Evolutionary conservation across 169 alveolate species (phyloP).

Genomic region (Eimeria praecox): DNA sequence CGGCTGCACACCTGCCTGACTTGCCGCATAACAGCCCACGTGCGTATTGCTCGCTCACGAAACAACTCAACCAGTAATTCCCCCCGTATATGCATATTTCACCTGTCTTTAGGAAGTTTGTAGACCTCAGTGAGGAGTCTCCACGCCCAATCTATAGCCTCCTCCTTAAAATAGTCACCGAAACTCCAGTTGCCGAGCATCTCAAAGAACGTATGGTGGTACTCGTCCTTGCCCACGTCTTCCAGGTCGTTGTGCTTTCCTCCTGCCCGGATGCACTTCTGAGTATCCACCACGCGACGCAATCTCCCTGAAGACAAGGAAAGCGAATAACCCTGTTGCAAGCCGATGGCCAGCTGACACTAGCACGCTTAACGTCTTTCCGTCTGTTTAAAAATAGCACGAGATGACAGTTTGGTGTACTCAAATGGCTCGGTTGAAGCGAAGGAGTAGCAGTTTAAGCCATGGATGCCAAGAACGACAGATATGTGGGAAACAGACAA

Average conservation of each 20-base stretch:
- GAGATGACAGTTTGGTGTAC: neutral
- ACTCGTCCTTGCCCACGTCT: constrained; percentile 97
- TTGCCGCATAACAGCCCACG: neutral
- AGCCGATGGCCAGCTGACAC: neutral
- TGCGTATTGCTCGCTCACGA: neutral
- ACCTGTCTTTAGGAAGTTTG: constrained; percentile 89
- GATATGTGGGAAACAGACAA: no score
- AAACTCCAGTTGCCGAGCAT: constrained; percentile 98
- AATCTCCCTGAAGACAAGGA: constrained; percentile 78
- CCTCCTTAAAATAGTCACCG: constrained; percentile 97
- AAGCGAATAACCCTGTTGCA: neutral
- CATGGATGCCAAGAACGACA: no score
- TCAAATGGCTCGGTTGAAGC: neutral
- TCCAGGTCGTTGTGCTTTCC: constrained; percentile 94
- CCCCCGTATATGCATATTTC: neutral
- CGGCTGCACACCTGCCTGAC: neutral
- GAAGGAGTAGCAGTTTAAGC: neutral
- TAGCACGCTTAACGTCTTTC: neutral
- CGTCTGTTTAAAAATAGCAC: neutral
- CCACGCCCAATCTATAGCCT: constrained; percentile 96
- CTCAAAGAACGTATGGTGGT: constrained; percentile 97
- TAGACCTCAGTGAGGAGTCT: constrained; percentile 93
- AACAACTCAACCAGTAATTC: neutral
- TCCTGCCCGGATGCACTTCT: constrained; percentile 97
- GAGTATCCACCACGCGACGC: constrained; percentile 95